Percentiles rank a stretch among this genome's conserved stretches.
Evolutionary conservation across 2,329 filamentous ascomycete species (phyloP).

Genomic region (Tolypocladium cylindrosporum): DNA sequence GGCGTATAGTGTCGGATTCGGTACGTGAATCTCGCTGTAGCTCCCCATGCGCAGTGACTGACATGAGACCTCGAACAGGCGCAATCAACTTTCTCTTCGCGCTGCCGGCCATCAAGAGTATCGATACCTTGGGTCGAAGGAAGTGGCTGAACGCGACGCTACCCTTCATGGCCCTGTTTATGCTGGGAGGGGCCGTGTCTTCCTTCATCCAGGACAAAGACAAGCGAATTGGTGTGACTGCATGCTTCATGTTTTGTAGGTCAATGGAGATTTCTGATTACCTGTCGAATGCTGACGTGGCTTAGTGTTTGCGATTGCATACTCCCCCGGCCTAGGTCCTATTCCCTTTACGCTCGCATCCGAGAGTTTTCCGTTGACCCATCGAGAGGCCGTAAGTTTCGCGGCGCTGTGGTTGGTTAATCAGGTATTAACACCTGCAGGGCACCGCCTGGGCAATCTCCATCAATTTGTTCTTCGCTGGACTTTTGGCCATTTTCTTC

Average conservation of each 20-base stretch:
- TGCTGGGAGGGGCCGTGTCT: slow-evolving; percentile 26
- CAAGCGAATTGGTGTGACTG: slow-evolving; percentile 18
- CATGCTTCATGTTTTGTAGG: slow-evolving; percentile 25
- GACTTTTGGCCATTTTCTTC: slow-evolving; percentile 32
- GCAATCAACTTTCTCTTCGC: slow-evolving; percentile 32
- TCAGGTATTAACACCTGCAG: slow-evolving; percentile 10
- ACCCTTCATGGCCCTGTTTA: slow-evolving; percentile 31
- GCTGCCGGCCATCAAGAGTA: slow-evolving; percentile 24
- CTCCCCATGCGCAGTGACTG: background rate
- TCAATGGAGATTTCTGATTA: background rate
- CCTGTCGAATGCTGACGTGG: background rate
- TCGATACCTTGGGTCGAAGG: slow-evolving; percentile 27
- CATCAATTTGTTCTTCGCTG: slow-evolving; percentile 36
- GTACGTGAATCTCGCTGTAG: slow-evolving; percentile 5
- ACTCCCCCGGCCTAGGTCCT: slow-evolving; percentile 31
- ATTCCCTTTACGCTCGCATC: slow-evolving; percentile 40
- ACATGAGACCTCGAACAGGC: slow-evolving; percentile 7
- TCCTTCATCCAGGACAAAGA: slow-evolving; percentile 12
- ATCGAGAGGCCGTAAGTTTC: slow-evolving; percentile 30
- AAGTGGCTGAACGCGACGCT: slow-evolving; percentile 32
- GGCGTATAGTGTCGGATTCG: slow-evolving; percentile 21
- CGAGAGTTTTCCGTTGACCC: slow-evolving; percentile 38
- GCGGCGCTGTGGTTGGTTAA: background rate
- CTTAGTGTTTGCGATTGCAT: slow-evolving; percentile 28
- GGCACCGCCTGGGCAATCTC: slow-evolving; percentile 37